phyloP scores from a whole-genome alignment of 129 eudicot genomes.

The Ambrosia artemisiifolia region DNA sequence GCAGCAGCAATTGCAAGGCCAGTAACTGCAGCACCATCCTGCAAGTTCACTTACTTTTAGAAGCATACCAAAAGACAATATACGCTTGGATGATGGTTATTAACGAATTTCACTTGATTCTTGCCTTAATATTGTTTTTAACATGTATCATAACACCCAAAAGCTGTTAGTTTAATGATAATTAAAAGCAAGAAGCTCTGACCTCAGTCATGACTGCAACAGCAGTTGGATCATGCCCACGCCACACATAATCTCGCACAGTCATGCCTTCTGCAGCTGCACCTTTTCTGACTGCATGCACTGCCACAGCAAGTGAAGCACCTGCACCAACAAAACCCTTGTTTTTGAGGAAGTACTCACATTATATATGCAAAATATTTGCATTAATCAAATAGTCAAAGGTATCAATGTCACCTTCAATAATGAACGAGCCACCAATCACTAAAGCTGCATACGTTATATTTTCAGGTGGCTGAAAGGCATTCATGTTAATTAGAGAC shows the following conservation, averaged over 20 bases:
- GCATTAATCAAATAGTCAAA: slow-evolving; percentile 6
- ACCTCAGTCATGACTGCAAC: slow-evolving; percentile 99
- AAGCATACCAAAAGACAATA: slow-evolving; percentile 14
- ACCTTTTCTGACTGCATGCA: slow-evolving; percentile 92
- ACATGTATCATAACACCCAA: not conserved
- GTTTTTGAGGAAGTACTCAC: slow-evolving; percentile 23
- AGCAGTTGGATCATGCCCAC: slow-evolving; percentile 87
- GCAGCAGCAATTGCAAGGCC: slow-evolving; percentile 92
- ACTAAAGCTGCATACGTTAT: slow-evolving; percentile 89
- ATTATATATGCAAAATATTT: slow-evolving; percentile 23
- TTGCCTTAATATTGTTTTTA: slow-evolving; percentile 6
- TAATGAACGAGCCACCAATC: slow-evolving; percentile 85
- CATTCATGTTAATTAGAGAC: slow-evolving; percentile 15
- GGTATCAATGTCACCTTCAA: slow-evolving; percentile 57
- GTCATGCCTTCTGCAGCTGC: slow-evolving; percentile 99
- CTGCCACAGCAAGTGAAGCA: slow-evolving; percentile 89
- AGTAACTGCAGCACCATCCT: slow-evolving; percentile 99
- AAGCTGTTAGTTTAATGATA: slow-evolving; percentile 4
- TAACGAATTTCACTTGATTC: slow-evolving; percentile 1
- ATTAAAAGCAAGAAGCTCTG: slow-evolving; percentile 20
- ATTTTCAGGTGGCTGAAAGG: slow-evolving; percentile 71
- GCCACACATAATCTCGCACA: slow-evolving; percentile 88
- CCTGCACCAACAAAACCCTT: slow-evolving; percentile 40
- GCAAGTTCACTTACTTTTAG: slow-evolving; percentile 26
- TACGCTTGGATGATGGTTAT: too few species aligned